Conservation (phyloP, 2,329 filamentous ascomycete genomes). For the Clathrospora elynae region DNA sequence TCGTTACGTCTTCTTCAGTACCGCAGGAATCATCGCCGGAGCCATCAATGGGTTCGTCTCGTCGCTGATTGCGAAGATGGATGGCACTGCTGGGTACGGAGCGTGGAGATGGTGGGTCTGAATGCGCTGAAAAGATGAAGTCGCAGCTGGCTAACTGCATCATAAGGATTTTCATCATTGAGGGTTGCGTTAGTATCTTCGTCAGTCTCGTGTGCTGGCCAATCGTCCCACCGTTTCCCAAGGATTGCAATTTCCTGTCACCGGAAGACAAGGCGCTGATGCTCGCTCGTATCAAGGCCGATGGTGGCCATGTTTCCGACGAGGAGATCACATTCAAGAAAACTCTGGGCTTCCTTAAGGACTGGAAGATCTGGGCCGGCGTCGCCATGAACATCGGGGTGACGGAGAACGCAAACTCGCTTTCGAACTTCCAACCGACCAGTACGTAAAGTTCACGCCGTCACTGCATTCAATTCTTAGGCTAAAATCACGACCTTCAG, state of each 20-base stretch:
- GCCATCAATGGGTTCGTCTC: conserved; percentile 62
- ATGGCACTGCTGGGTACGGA: conserved; percentile 29
- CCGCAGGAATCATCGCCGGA: conserved; percentile 59
- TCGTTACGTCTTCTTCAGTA: conserved; percentile 59
- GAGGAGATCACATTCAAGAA: conserved; percentile 54
- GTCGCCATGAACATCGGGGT: conserved; percentile 38
- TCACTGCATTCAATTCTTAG: no score
- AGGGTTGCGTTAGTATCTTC: conserved; percentile 59
- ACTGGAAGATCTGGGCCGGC: conserved; percentile 62
- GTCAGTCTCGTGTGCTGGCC: conserved; percentile 55
- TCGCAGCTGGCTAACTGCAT: neutral
- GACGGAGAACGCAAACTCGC: conserved; percentile 40
- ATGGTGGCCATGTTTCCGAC: conserved; percentile 54
- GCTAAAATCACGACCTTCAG: no score
- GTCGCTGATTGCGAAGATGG: conserved; percentile 48
- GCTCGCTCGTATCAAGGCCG: conserved; percentile 56
- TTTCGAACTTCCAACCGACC: conserved; percentile 43
- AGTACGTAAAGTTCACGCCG: no score
- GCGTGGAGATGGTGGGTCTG: conserved; percentile 39
- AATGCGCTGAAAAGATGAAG: neutral
- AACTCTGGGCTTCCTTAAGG: conserved; percentile 51
- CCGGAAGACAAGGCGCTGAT: conserved; percentile 59
- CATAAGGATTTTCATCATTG: conserved; percentile 63
- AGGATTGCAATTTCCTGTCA: conserved; percentile 56
- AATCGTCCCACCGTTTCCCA: conserved; percentile 57